Conservation (phyloP, 352 stramenopile species). For the Phytophthora sansomeana region DNA sequence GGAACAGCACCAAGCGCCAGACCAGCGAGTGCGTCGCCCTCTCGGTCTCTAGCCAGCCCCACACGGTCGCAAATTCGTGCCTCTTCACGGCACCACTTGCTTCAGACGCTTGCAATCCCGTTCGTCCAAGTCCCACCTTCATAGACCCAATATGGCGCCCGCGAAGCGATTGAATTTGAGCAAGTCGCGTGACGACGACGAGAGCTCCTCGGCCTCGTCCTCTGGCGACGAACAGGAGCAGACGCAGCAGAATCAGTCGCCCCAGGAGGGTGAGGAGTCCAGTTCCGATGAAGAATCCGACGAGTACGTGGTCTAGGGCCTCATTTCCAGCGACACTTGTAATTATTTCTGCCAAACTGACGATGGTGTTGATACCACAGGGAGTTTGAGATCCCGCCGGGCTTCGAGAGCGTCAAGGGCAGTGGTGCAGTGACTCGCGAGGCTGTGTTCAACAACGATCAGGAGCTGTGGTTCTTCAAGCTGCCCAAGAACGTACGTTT, state of each 20-base stretch:
- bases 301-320: conserved; percentile 42
- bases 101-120: conserved; percentile 8
- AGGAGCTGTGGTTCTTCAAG: conserved; percentile 91
- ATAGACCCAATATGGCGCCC: conserved; percentile 47
- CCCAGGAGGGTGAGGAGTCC: conserved; percentile 38
- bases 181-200: conserved; percentile 44
- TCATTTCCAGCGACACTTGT: conserved; percentile 1
- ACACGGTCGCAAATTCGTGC: neutral
- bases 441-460: conserved; percentile 67
- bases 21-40: conserved; percentile 2
- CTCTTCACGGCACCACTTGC: conserved; percentile 2
- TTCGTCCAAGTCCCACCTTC: conserved; percentile 8
- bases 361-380: conserved; percentile 34
- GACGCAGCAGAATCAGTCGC: conserved; percentile 18
- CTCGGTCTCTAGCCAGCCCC: conserved; percentile 9
- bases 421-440: conserved; percentile 69
- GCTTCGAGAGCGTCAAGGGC: conserved; percentile 72
- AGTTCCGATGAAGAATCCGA: conserved; percentile 64
- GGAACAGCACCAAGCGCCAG: conserved; percentile 4
- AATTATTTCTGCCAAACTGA: conserved; percentile 18
- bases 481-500: conserved; percentile 79
- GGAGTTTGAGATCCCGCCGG: conserved; percentile 83
- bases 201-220: conserved; percentile 49
- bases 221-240: conserved; percentile 47
- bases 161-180: conserved; percentile 75